Base-by-base conservation (phyloP, 257 asterid species). In the Fraxinus anomala region DNA sequence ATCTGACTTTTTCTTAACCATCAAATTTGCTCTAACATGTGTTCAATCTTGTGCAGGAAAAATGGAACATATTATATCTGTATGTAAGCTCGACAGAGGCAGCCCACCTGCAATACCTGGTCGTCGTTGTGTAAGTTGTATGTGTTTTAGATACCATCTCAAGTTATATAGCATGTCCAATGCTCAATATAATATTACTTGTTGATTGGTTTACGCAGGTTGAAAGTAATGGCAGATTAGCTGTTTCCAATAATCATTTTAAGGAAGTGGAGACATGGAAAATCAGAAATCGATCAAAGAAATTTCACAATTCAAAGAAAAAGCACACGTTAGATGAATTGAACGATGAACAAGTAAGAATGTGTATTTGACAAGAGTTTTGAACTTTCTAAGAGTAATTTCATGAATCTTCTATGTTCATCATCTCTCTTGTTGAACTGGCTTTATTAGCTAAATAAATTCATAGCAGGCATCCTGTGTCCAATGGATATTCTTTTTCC, bases 121-220 rank as follows among this genome's bases (percentile, higher is more conserved):
- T 91, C 96, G 93, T 88, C 91, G 91, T 91, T 90, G 91, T 96
- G 99, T 96, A 96, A 96, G 98, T 96, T 96, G 97, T 93, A 95
- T 91, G 97, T 94, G 92, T 88, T 89, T 91, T 88, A 88, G 87
- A 85, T 88, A 76, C 87, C 73, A 84, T 72, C 69, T 81, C 82
- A 83, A 74, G 49, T 85, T 83, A 77, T 79, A 75, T 75, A 80
- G 85, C 80, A 76, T 54, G 85, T 81, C 83, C 82, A 80, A 66
- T 85, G 71, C 89, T 86, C 88, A 84, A 77, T 87, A 77, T 93
- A 87, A 91, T 89, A 76, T 85, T 78, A 74, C 73, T 70, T 13
- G 44, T 63, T 73, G 77, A 66, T 80, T 39, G 81, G 74, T 76
- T 75, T 23, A 73, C 86, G 83, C 95, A 96, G 99, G 89, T 79